phyloP scores from a whole-genome alignment of 148 eudicot genomes.

The Limonium bicolor region DNA sequence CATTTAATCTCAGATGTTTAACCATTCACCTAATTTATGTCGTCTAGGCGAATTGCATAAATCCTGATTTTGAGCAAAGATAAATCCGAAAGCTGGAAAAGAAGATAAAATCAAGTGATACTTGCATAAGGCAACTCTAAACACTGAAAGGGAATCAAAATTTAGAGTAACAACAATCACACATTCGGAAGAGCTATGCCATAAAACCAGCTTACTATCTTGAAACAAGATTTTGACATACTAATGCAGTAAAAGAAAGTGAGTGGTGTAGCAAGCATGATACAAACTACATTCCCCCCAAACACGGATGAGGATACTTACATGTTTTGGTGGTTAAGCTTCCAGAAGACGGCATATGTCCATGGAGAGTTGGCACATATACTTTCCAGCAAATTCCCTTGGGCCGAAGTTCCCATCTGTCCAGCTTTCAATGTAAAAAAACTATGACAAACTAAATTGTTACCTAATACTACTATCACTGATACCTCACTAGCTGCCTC shows the following conservation, averaged over 20 bases:
- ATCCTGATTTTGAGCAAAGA: no score
- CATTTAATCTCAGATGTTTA: no score
- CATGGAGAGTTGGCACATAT: constrained; percentile 3
- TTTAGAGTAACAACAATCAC: not conserved
- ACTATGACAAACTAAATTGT: not conserved
- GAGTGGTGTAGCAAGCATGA: not conserved
- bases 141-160: not conserved
- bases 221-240: not conserved
- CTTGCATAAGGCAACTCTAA: no score
- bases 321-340: not conserved
- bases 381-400: constrained; percentile 4
- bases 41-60: no score
- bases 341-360: constrained; percentile 7
- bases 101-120: no score
- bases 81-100: no score
- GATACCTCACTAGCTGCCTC: constrained; percentile 6
- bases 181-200: not conserved
- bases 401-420: not conserved
- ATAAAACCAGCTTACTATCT: not conserved
- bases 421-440: constrained; percentile 6
- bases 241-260: no score
- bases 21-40: no score
- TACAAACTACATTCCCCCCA: not conserved
- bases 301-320: not conserved
- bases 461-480: constrained; percentile 4